phyloP scores from a whole-genome alignment of 768 basidiomycete genomes.

The Pleurotus djamor region DNA sequence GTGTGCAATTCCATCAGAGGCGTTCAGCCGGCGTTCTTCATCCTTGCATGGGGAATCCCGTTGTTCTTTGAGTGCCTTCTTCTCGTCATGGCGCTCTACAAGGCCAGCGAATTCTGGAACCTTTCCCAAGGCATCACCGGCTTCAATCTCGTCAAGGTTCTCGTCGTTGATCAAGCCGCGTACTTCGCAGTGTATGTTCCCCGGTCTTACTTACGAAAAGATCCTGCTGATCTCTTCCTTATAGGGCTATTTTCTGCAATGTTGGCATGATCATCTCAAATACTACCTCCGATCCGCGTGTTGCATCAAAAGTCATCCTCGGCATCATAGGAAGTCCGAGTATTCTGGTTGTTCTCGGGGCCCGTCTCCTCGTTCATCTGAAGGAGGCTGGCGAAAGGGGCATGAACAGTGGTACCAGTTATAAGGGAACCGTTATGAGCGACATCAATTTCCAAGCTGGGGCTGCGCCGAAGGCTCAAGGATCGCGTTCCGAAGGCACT shows the following conservation, averaged over 20 bases:
- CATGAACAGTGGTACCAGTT: slow-evolving; percentile 1
- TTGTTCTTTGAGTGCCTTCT: background rate
- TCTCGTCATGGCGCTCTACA: slow-evolving; percentile 1
- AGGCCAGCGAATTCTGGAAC: slow-evolving; percentile 6
- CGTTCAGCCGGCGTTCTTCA: slow-evolving; percentile 3
- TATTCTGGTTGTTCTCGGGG: slow-evolving; percentile 1
- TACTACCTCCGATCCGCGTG: slow-evolving; percentile 1
- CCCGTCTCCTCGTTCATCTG: slow-evolving; percentile 1
- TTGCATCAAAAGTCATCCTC: slow-evolving; percentile 3
- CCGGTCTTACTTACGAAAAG: background rate
- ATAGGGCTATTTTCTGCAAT: slow-evolving; percentile 5
- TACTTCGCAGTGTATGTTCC: slow-evolving; percentile 5
- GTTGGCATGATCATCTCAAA: slow-evolving; percentile 6
- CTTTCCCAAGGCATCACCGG: slow-evolving; percentile 2
- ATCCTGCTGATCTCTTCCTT: background rate
- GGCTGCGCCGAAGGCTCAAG: background rate
- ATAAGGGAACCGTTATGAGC: background rate
- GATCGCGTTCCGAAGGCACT: background rate
- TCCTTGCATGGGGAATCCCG: background rate
- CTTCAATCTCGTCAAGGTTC: background rate
- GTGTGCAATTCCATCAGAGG: slow-evolving; percentile 2
- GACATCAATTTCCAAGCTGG: background rate
- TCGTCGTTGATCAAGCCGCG: background rate
- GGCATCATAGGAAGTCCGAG: slow-evolving; percentile 2
- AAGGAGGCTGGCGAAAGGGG: slow-evolving; percentile 4